A percentile compares a stretch with the other conserved stretches of the same genome.
Evolutionary conservation across 306 rosid species (phyloP).

Genomic region (Prunus padus): DNA sequence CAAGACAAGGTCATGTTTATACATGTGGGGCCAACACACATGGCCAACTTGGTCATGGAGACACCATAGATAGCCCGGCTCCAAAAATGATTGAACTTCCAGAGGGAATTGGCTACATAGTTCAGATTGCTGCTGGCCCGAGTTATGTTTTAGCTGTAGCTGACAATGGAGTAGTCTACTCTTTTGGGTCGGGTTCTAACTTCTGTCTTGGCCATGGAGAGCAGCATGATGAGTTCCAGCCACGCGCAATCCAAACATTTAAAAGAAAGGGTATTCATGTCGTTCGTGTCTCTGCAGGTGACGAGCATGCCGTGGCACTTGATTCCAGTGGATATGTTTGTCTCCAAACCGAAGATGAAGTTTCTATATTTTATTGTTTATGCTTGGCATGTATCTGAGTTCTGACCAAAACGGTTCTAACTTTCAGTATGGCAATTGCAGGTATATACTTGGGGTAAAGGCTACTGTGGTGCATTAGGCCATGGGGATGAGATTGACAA

Average conservation of each 20-base stretch:
- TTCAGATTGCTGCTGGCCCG: slow-evolving; percentile 86
- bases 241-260: slow-evolving; percentile 73
- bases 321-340: slow-evolving; percentile 88
- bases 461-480: slow-evolving; percentile 96
- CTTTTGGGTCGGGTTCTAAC: slow-evolving; percentile 87
- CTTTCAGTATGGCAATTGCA: slow-evolving; percentile 33
- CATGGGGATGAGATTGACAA: slow-evolving; percentile 93
- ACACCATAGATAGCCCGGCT: slow-evolving; percentile 61
- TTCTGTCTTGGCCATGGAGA: slow-evolving; percentile 98
- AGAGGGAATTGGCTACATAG: slow-evolving; percentile 47
- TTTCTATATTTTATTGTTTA: slow-evolving; percentile 9
- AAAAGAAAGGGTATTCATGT: slow-evolving; percentile 66
- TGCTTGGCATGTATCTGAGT: slow-evolving; percentile 8
- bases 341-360: slow-evolving; percentile 24
- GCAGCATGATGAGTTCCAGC: slow-evolving; percentile 74
- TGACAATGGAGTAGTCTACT: slow-evolving; percentile 65
- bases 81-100: slow-evolving; percentile 69
- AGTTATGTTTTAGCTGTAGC: slow-evolving; percentile 67
- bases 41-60: slow-evolving; percentile 94
- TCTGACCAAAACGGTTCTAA: slow-evolving; percentile 5
- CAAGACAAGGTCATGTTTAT: slow-evolving; percentile 76
- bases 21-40: slow-evolving; percentile 80
- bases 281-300: slow-evolving; percentile 86
- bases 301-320: slow-evolving; percentile 93
- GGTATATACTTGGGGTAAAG: slow-evolving; percentile 95